Conservation (phyloP, 768 basidiomycete genomes). For the Lactifluus subvellereus region DNA sequence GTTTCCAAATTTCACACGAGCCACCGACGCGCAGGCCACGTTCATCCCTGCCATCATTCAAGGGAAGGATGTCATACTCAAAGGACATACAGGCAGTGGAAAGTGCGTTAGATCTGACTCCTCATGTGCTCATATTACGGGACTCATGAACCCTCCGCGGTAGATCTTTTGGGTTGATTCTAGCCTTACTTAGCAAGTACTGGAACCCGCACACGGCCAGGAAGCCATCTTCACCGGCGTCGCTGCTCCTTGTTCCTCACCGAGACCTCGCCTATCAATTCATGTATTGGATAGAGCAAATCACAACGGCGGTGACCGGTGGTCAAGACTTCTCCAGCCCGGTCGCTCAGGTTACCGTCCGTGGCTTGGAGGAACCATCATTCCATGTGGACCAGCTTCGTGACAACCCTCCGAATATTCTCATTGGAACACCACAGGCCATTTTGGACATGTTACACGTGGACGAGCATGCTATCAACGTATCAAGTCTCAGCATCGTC, state of each 20-base stretch:
- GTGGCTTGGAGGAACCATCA: constrained; percentile 42
- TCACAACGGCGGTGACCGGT: not conserved
- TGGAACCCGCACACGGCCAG: constrained; percentile 27
- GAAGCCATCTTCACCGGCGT: constrained; percentile 3
- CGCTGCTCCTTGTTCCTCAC: constrained; percentile 20
- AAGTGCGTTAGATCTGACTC: constrained; percentile 46
- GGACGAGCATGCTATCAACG: constrained; percentile 40
- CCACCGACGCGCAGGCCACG: constrained; percentile 53
- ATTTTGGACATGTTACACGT: constrained; percentile 48
- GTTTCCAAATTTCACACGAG: constrained; percentile 54
- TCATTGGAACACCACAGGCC: constrained; percentile 69
- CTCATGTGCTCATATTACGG: not conserved
- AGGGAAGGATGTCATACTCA: constrained; percentile 57
- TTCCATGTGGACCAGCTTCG: constrained; percentile 27
- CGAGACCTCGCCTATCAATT: constrained; percentile 19
- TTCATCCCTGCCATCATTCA: constrained; percentile 57
- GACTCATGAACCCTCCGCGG: not conserved
- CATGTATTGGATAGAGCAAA: constrained; percentile 16
- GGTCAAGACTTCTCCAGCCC: constrained; percentile 32
- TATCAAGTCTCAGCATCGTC: constrained; percentile 47
- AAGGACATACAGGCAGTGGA: constrained; percentile 70
- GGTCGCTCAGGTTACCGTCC: constrained; percentile 57
- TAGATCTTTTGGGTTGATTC: constrained; percentile 67
- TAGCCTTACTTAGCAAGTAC: constrained; percentile 59
- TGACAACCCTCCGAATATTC: constrained; percentile 49